These are phyloP conservation scores for Fallopia convolvulus DNA, from an alignment of 148 eudicot species.

Conservation along the genomic window DNA sequence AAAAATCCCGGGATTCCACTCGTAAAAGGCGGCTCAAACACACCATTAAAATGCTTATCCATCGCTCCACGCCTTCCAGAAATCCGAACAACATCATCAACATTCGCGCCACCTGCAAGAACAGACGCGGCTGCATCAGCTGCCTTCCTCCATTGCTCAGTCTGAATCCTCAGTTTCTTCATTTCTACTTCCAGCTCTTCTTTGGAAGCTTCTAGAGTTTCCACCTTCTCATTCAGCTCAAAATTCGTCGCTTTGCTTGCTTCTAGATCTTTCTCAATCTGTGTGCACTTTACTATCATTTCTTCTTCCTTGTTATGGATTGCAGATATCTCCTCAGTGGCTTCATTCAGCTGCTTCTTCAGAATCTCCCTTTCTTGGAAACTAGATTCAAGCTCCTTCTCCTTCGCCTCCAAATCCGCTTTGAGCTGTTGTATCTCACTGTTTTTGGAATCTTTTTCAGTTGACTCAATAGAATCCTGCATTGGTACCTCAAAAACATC, in stretches of 20 bases:
- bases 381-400: slow-evolving; percentile 29
- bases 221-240: slow-evolving; percentile 37
- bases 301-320: slow-evolving; percentile 37
- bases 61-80: slow-evolving; percentile 75
- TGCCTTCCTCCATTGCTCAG: slow-evolving; percentile 98
- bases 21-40: slow-evolving; percentile 27
- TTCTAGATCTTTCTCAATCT: slow-evolving; percentile 37
- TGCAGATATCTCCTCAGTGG: slow-evolving; percentile 22
- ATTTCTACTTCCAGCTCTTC: slow-evolving; percentile 62
- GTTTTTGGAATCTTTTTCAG: slow-evolving; percentile 37
- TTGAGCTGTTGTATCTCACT: slow-evolving; percentile 39
- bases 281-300: slow-evolving; percentile 21
- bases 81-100: slow-evolving; percentile 34
- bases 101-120: slow-evolving; percentile 50
- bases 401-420: slow-evolving; percentile 43
- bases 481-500: slow-evolving; percentile 86
- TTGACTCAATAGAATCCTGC: slow-evolving; percentile 28
- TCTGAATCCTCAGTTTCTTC: slow-evolving; percentile 82
- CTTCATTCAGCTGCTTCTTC: slow-evolving; percentile 42
- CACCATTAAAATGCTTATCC: slow-evolving; percentile 59
- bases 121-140: slow-evolving; percentile 86
- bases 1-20: slow-evolving; percentile 34
- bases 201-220: slow-evolving; percentile 35
- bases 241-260: slow-evolving; percentile 27
- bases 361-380: slow-evolving; percentile 40